These are phyloP conservation scores for Sclerotinia glacialis DNA, from an alignment of 2,329 filamentous ascomycete species.

Conservation along the genomic window DNA sequence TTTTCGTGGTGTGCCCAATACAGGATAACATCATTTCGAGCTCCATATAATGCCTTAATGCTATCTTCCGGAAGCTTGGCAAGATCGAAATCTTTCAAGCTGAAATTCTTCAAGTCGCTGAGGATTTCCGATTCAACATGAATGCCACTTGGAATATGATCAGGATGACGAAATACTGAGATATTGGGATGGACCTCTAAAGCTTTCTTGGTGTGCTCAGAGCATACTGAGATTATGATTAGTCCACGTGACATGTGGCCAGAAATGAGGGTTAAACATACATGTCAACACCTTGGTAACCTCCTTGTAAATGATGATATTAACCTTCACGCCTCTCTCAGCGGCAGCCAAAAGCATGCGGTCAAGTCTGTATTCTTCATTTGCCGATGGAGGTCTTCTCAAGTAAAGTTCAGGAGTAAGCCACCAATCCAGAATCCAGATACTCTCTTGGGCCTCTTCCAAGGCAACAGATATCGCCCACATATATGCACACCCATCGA, in stretches of 20 bases:
- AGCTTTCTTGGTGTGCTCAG: constrained; percentile 73
- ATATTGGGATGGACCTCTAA: constrained; percentile 84
- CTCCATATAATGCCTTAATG: constrained; percentile 76
- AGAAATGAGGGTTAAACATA: constrained; percentile 50
- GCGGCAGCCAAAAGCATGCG: constrained; percentile 78
- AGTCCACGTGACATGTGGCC: background rate
- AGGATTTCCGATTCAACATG: constrained; percentile 67
- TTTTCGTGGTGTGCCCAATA: constrained; percentile 97
- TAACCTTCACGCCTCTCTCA: constrained; percentile 77
- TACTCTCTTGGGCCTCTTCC: constrained; percentile 70
- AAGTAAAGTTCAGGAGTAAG: constrained; percentile 81
- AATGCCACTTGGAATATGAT: constrained; percentile 74
- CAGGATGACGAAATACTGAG: constrained; percentile 84
- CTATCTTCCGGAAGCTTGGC: constrained; percentile 69
- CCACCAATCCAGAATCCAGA: constrained; percentile 86
- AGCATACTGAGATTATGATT: constrained; percentile 51
- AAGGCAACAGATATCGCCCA: constrained; percentile 79
- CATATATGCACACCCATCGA: constrained; percentile 81
- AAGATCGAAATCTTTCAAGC: constrained; percentile 53
- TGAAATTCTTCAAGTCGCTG: constrained; percentile 51
- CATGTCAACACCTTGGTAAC: constrained; percentile 75
- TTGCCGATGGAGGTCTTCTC: constrained; percentile 73
- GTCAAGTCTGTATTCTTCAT: constrained; percentile 82
- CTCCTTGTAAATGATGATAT: constrained; percentile 91
- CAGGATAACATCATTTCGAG: constrained; percentile 74